Evolutionary conservation across 2,329 filamentous ascomycete species (phyloP).

Genomic region (Mycocentrospora acerina): DNA sequence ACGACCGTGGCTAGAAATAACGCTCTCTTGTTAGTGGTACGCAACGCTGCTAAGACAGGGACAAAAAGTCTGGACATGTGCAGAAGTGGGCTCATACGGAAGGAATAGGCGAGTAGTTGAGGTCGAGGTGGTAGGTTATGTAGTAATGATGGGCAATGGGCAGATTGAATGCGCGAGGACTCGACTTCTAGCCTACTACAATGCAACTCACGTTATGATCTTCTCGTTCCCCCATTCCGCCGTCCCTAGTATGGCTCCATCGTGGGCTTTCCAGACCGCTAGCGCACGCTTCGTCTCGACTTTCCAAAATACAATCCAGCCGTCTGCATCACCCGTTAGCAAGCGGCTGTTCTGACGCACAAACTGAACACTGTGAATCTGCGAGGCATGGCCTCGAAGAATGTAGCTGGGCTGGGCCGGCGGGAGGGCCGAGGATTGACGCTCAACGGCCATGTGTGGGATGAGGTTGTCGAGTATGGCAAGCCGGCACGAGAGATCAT

Average conservation of each 20-base stretch:
- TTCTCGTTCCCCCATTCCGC: conserved; percentile 69
- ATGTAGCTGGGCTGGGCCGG: conserved; percentile 66
- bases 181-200: background rate
- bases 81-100: background rate
- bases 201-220: conserved; percentile 73
- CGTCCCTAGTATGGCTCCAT: conserved; percentile 73
- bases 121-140: too few species aligned
- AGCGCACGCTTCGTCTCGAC: conserved; percentile 76
- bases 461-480: conserved; percentile 27
- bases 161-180: background rate
- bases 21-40: background rate
- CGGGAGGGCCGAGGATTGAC: conserved; percentile 37
- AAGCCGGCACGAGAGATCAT: conserved; percentile 36
- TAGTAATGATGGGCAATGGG: too few species aligned
- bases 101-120: conserved; percentile 1
- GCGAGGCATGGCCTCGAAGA: conserved; percentile 79
- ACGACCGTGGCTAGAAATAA: conserved; percentile 71
- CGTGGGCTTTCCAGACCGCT: conserved; percentile 85
- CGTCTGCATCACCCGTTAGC: conserved; percentile 84
- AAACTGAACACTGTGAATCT: conserved; percentile 77
- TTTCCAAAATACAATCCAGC: conserved; percentile 86
- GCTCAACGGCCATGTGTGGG: conserved; percentile 30
- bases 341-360: conserved; percentile 73
- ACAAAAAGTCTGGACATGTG: background rate
- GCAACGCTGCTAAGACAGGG: background rate